Evolutionary conservation across 2,329 filamentous ascomycete species (phyloP), one percentile per base, ranked within the genome.

Genomic region (Xylariaceae sp.): DNA sequence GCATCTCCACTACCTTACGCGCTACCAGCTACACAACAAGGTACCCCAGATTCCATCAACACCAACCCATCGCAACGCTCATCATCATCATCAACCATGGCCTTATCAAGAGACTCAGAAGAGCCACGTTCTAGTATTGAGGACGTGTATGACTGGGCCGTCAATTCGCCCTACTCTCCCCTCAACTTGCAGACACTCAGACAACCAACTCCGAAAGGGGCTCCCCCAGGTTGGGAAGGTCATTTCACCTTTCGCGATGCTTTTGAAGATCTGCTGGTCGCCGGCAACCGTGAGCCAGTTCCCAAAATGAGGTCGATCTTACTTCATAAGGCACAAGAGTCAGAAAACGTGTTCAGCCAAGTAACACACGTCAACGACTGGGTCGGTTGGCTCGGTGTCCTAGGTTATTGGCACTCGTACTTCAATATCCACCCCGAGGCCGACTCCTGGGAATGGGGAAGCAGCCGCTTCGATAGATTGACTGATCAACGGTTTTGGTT

Each of bases 201-300:
- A 7, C 77, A 75, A 54, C 80, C 80, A 2, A 60, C 69, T 0
- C 79, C 79, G 0, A 70, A 64, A 7, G 51, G 77, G 55, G 66
- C 73, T 1, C 71, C 74, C 9, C 53, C 14, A 6, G 42, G 41
- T 18, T 48, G 19, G 14, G 48, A 51, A 13, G 36, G 45, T 22
- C 60, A 69, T 33, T 80, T 81, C 60, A 79, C 76, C 9, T 83
- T 81, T 57, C 71, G 76, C 31, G 79, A 83, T 57, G 80, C 80
- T 43, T 82, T 83, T 55, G 80, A 83, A 59, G 80, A 83, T 55
- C 73, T 84, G 14, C 69, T 83, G 12, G 68, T 69, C n/a, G 72
- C 73, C 16, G 73, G 71, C n/a, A 70, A 73, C 13, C 73, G 73
- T 4, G 66, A 69, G 6, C 63, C 66, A 2, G 64, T 82, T 17